Base-by-base conservation (phyloP, 345 rosid genomes). In the Gynandropsis gynandra region DNA sequence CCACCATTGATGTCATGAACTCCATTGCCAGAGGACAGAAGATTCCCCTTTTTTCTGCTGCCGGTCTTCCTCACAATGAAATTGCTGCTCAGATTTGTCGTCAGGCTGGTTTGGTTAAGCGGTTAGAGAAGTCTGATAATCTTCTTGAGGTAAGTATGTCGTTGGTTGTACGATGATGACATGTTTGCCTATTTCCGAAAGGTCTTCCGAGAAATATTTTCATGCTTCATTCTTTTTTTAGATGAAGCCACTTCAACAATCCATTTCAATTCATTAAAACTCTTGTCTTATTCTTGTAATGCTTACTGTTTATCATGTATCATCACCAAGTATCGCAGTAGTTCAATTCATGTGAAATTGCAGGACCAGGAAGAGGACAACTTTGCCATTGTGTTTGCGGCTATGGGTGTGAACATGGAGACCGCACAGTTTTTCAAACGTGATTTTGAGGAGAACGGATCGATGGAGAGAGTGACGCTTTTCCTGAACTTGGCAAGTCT, bases 401-500 rank as follows among this genome's bases (percentile, higher is more conserved):
- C 96, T 49, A 87, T 87, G 96, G 96, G 96, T 68, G 96, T 87
- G 46, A 87, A 87, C 72, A 87, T 87, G 96, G 96, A 87, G 70
- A 87, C 96, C 52, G 96, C 96, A 6, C 94, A 87, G 63, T 87
- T 87, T 63, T 84, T 84, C 67, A 87, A 87, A 69, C 94, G 96
- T 56, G 96, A 87, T 74, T 87, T 87, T 63, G 96, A 87, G 73
- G 94, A 83, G 67, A 87, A 84, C 62, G 96, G 96, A 16, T 87
- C 96, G 11, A 87, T 87, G 96, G 96, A 87, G 70, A 84, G 96
- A 69, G 94, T 87, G 62, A 87, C 92, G 37, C 81, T 87, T 54
- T 88, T 88, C 64, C 77, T 84, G 35, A 88, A 84, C 73, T 71
- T 88, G 86, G 97, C 79, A 80, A 15, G 40, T 35, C 47, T 64